Base-by-base conservation (phyloP, 2,329 filamentous ascomycete genomes). In the Rhynchosporium agropyri region DNA sequence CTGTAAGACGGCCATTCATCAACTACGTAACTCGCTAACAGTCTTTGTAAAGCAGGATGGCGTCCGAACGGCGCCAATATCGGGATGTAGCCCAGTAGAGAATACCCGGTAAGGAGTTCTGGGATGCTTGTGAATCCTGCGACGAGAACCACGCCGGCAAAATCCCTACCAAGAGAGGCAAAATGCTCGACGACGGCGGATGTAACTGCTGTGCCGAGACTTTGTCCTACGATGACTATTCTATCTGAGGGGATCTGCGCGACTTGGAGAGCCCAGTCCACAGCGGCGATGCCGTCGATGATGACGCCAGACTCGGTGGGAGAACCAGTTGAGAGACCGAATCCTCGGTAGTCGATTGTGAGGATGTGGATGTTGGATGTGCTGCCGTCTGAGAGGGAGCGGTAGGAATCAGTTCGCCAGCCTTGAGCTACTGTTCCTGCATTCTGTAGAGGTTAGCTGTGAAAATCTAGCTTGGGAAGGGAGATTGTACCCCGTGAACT, bases 301-400 rank as follows among this genome's bases (percentile, higher is more conserved):
- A 96, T 90, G 7, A 98, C 78, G 0, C 94, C 94, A 42, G 83
- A 78, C 77, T 98, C 94, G 0, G 87, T 89, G 0, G 94, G 94
- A 3, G 77, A 78, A n/a, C 94, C 92, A 0, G 88, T 91, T 8
- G 90, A 95, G 45, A 85, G 82, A 0, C 92, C 93, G 70, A 91
- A 97, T 6, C 93, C 93, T 20, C 93, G 89, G 76, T 97, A 97
- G 79, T 97, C 92, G 70, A 97, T 87, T 45, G 91, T 85, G n/a
- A 97, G 80, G 50, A 97, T 84, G 73, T 97, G 93, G 60, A 92
- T 85, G 61, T 83, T 80, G 0, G 81, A 87, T 0, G 83, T 84
- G 1, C 89, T 89, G 2, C 88, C 86, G 58, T 89, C 84, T 3
- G 92, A 86, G 48, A 97, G 79, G 50, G 87, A 83, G 69, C 92